Conservation (phyloP, 2,329 filamentous ascomycete genomes). For the Xylariaceae sp. region DNA sequence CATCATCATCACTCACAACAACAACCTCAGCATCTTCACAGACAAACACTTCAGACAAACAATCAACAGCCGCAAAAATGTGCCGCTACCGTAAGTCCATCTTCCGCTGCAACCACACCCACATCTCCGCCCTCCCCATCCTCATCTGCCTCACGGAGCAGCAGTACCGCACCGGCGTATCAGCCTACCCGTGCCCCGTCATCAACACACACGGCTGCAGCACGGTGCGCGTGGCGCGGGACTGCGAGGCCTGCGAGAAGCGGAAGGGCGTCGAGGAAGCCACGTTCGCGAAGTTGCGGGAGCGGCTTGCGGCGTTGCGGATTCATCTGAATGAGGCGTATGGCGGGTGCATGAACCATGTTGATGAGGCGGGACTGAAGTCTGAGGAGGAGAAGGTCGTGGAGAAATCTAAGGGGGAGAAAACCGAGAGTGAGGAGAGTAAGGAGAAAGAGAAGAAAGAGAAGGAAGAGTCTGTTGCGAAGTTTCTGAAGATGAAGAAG, state of each 20-base stretch:
- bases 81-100: conserved; percentile 27
- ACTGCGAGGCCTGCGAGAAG: conserved; percentile 19
- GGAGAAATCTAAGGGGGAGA: background rate
- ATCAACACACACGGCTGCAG: conserved; percentile 18
- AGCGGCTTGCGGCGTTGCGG: conserved; percentile 16
- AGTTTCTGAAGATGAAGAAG: background rate
- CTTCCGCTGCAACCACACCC: conserved; percentile 28
- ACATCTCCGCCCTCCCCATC: conserved; percentile 10
- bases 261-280: conserved; percentile 12
- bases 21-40: background rate
- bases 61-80: conserved; percentile 18
- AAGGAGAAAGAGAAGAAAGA: conserved; percentile 11
- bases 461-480: conserved; percentile 12
- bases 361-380: conserved; percentile 21
- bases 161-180: conserved; percentile 11
- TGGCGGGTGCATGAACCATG: conserved; percentile 20
- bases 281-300: conserved; percentile 14
- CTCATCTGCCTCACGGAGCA: conserved; percentile 18
- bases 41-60: background rate
- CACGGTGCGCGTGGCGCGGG: conserved; percentile 15
- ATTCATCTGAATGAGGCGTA: conserved; percentile 17
- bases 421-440: background rate
- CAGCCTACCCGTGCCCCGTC: conserved; percentile 17
- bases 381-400: background rate
- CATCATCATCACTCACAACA: background rate